phyloP scores from a whole-genome alignment of 192 early-diverging fungal genomes.

The Globomyces pollinis-pini region DNA sequence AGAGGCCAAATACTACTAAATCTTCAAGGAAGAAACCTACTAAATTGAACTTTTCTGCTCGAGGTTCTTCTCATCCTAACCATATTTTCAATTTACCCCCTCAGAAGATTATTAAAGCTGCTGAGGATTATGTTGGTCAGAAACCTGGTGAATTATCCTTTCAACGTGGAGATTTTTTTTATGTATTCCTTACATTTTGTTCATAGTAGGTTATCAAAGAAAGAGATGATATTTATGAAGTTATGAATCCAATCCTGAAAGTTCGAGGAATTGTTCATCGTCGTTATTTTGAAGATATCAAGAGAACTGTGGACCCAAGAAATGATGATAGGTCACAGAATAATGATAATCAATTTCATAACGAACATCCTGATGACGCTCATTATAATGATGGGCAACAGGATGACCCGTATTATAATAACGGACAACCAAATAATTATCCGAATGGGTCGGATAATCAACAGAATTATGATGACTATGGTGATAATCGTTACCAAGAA shows the following conservation, averaged over 20 bases:
- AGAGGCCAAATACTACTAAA: background rate
- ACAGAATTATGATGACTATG: too few relatives aligned
- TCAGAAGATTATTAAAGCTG: slow-evolving; percentile 33
- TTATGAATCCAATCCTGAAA: slow-evolving; percentile 31
- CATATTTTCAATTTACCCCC: slow-evolving; percentile 29
- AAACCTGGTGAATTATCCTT: slow-evolving; percentile 30
- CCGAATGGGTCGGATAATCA: too few relatives aligned
- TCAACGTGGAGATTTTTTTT: slow-evolving; percentile 40
- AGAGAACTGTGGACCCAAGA: background rate
- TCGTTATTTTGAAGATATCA: slow-evolving; percentile 5
- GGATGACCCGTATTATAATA: background rate
- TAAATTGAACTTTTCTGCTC: background rate
- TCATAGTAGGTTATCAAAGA: slow-evolving; percentile 26
- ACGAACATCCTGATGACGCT: background rate
- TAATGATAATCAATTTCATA: background rate
- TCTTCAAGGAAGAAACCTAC: background rate
- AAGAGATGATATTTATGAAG: slow-evolving; percentile 23
- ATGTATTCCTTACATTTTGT: slow-evolving; percentile 21
- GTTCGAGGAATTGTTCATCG: slow-evolving; percentile 21
- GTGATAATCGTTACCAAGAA: too few relatives aligned
- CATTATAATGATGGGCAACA: background rate
- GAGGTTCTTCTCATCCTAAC: slow-evolving; percentile 20
- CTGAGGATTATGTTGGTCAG: slow-evolving; percentile 14
- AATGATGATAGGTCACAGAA: background rate
- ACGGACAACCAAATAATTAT: too few relatives aligned